These are phyloP conservation scores for Rhynchospora pubera DNA, from an alignment of 176 grass and related monocot genomes.

Conservation along the genomic window DNA sequence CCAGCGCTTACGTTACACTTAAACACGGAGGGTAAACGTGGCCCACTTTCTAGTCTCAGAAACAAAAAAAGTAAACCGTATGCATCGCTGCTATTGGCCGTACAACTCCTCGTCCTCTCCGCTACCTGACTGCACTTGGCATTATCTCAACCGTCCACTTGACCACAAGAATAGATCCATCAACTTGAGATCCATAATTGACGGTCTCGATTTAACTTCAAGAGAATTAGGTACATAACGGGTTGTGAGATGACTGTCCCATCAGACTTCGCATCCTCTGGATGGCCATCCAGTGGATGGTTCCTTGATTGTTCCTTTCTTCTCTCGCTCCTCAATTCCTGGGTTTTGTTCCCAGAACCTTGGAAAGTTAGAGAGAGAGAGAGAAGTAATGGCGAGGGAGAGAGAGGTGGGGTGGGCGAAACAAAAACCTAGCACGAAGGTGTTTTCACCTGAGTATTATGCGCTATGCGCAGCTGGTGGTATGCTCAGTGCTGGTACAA, in stretches of 20 bases:
- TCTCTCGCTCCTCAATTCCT: neutral
- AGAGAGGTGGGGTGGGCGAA: conserved; percentile 1
- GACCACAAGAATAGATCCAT: too few relatives aligned
- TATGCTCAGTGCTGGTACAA: conserved; percentile 80
- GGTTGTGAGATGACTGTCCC: too few relatives aligned
- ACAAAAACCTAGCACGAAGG: conserved; percentile 29
- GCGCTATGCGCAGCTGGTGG: conserved; percentile 77
- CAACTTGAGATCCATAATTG: too few relatives aligned
- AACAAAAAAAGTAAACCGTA: neutral
- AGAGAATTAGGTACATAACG: too few relatives aligned
- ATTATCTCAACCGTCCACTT: too few relatives aligned
- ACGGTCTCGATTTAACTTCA: too few relatives aligned
- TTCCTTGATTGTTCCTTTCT: conserved; percentile 1
- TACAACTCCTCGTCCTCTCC: too few relatives aligned
- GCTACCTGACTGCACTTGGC: too few relatives aligned
- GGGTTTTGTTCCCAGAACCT: conserved; percentile 20
- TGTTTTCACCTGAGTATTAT: conserved; percentile 93
- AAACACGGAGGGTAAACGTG: conserved; percentile 30
- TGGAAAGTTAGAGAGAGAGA: neutral
- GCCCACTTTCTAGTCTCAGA: conserved; percentile 48
- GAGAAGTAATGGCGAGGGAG: conserved; percentile 26
- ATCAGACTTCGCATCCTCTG: too few relatives aligned
- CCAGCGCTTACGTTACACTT: neutral
- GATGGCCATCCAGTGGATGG: too few relatives aligned
- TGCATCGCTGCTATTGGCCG: neutral